Percentiles rank a stretch among this genome's conserved stretches.
These are phyloP conservation scores for Arthrobotrys conoides DNA, from an alignment of 2,329 filamentous ascomycete genomes.

Conservation along the genomic window DNA sequence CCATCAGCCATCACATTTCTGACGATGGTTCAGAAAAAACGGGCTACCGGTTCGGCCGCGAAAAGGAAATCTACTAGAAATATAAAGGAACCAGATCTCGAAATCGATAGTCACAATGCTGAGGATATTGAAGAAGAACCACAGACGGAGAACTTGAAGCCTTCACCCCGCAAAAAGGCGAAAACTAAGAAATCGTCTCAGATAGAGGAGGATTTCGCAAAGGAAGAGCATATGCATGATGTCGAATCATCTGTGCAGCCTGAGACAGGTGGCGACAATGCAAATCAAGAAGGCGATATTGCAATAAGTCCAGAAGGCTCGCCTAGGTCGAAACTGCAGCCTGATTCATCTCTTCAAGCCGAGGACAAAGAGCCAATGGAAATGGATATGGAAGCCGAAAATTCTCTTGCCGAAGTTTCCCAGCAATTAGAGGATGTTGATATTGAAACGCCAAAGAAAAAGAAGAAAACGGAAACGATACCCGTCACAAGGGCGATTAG, in stretches of 20 bases:
- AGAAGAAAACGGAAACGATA: constrained; percentile 16
- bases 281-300: constrained; percentile 6
- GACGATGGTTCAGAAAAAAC: constrained; percentile 47
- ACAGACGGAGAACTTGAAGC: constrained; percentile 5
- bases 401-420: constrained; percentile 47
- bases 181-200: constrained; percentile 27
- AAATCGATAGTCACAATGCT: constrained; percentile 14
- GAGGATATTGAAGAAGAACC: constrained; percentile 14
- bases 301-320: background rate
- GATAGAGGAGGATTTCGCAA: background rate
- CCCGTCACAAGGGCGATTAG: constrained; percentile 21
- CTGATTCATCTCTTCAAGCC: background rate
- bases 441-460: constrained; percentile 47
- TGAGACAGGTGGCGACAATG: constrained; percentile 35
- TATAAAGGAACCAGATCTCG: constrained; percentile 13
- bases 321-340: background rate
- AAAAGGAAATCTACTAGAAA: constrained; percentile 39
- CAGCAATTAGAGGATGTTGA: constrained; percentile 46
- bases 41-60: constrained; percentile 31
- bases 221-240: constrained; percentile 24
- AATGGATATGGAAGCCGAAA: constrained; percentile 31
- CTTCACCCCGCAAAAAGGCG: constrained; percentile 50
- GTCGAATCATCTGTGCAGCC: background rate
- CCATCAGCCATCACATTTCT: background rate
- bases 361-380: background rate